Conservation (phyloP, 2,329 filamentous ascomycete genomes). For the Verticillium albo-atrum region DNA sequence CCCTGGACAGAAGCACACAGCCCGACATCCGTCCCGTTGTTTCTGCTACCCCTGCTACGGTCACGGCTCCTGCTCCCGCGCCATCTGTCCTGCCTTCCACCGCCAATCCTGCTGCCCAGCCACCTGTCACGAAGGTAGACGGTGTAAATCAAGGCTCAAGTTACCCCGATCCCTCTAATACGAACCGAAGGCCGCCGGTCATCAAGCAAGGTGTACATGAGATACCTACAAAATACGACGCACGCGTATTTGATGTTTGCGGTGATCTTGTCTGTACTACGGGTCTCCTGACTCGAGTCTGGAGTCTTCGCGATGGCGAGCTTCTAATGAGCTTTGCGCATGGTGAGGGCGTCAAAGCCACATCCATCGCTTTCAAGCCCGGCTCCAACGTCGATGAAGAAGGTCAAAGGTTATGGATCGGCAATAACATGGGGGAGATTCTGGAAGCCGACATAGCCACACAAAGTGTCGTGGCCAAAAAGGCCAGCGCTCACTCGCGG, state of each 20-base stretch:
- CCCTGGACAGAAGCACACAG: slow-evolving; percentile 29
- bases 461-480: slow-evolving; percentile 65
- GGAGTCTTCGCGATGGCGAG: slow-evolving; percentile 80
- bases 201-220: slow-evolving; percentile 69
- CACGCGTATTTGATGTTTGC: slow-evolving; percentile 80
- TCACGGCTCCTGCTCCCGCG: slow-evolving; percentile 2
- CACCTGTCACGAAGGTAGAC: slow-evolving; percentile 13
- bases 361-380: slow-evolving; percentile 82
- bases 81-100: slow-evolving; percentile 10
- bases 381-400: slow-evolving; percentile 73
- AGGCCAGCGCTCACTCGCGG: slow-evolving; percentile 68
- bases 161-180: slow-evolving; percentile 79
- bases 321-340: slow-evolving; percentile 76
- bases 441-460: slow-evolving; percentile 80
- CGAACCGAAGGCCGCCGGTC: slow-evolving; percentile 78
- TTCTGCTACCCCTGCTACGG: neutral
- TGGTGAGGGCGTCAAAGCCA: slow-evolving; percentile 78
- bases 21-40: slow-evolving; percentile 28
- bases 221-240: slow-evolving; percentile 82
- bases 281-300: slow-evolving; percentile 81
- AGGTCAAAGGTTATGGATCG: slow-evolving; percentile 80
- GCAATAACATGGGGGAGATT: slow-evolving; percentile 82
- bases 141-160: slow-evolving; percentile 43
- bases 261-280: slow-evolving; percentile 84
- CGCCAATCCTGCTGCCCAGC: slow-evolving; percentile 9